Evolutionary conservation across 129 eudicot genomes (phyloP).

Genomic region (Flaveria brownii): DNA sequence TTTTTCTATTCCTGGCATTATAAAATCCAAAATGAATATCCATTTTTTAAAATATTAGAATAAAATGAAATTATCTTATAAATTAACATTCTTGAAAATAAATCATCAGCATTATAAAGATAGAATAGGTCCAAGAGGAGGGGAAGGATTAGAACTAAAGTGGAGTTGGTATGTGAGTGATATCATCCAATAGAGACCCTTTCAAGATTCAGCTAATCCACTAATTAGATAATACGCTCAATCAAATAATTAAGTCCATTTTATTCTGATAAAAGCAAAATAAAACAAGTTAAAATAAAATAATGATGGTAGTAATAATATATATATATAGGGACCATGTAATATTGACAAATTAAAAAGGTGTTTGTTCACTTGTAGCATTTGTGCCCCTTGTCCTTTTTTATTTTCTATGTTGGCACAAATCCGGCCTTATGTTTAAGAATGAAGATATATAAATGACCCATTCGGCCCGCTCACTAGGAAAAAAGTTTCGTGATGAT

Average conservation of each 20-base stretch:
- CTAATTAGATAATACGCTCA: conserved; percentile 20
- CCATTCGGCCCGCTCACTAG: conserved; percentile 18
- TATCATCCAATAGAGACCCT: conserved; percentile 31
- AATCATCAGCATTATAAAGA: not conserved
- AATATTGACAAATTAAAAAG: conserved; percentile 25
- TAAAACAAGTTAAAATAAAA: not conserved
- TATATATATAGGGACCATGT: conserved; percentile 18
- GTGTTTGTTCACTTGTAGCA: conserved; percentile 29
- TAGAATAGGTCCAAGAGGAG: conserved; percentile 25
- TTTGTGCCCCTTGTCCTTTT: not conserved
- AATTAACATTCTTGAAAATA: not conserved
- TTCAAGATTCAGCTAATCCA: conserved; percentile 37
- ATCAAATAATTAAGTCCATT: not conserved
- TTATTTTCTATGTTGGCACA: conserved; percentile 13
- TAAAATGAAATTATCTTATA: not conserved
- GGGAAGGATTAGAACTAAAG: not conserved
- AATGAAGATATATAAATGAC: not conserved
- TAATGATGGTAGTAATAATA: not conserved
- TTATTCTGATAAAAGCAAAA: not conserved
- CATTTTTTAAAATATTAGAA: too few relatives aligned
- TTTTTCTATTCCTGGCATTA: too few relatives aligned
- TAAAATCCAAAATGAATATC: not conserved
- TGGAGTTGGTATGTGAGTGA: conserved; percentile 39
- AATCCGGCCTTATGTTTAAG: conserved; percentile 31
- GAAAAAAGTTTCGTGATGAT: conserved; percentile 15